These are phyloP conservation scores for Amyloporia xantha DNA, from an alignment of 768 basidiomycete genomes.

Conservation along the genomic window DNA sequence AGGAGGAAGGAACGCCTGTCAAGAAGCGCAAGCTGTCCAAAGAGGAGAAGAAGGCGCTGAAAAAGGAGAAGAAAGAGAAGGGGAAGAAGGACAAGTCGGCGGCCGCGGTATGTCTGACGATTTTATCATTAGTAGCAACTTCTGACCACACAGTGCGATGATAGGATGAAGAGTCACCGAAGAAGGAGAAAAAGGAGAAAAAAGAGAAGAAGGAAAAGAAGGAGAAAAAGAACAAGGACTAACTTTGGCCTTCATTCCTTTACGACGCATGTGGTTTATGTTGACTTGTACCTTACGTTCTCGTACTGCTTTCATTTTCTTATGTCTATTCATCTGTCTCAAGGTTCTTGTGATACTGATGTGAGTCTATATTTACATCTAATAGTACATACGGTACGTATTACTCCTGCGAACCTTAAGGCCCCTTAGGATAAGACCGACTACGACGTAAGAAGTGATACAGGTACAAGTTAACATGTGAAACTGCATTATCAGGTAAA, in stretches of 20 bases:
- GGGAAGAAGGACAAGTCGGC: slow-evolving; percentile 42
- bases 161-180: slow-evolving; percentile 28
- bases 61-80: slow-evolving; percentile 67
- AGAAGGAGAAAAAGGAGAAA: slow-evolving; percentile 32
- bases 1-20: slow-evolving; percentile 41
- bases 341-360: background rate
- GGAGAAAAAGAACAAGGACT: slow-evolving; percentile 46
- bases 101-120: slow-evolving; percentile 29
- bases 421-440: background rate
- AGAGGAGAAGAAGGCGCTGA: slow-evolving; percentile 82
- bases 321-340: background rate
- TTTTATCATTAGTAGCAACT: slow-evolving; percentile 4
- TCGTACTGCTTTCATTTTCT: background rate
- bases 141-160: background rate
- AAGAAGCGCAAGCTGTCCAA: slow-evolving; percentile 78
- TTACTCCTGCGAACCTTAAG: background rate
- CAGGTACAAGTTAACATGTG: background rate
- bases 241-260: slow-evolving; percentile 8
- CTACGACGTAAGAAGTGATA: background rate
- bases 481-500: background rate
- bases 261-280: slow-evolving; percentile 13
- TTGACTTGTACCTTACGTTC: slow-evolving; percentile 4
- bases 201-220: slow-evolving; percentile 38
- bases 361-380: background rate
- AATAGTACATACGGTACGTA: background rate